Evolutionary conservation across 805 yeast species (phyloP).

Genomic region (Kuraishia capsulata): DNA sequence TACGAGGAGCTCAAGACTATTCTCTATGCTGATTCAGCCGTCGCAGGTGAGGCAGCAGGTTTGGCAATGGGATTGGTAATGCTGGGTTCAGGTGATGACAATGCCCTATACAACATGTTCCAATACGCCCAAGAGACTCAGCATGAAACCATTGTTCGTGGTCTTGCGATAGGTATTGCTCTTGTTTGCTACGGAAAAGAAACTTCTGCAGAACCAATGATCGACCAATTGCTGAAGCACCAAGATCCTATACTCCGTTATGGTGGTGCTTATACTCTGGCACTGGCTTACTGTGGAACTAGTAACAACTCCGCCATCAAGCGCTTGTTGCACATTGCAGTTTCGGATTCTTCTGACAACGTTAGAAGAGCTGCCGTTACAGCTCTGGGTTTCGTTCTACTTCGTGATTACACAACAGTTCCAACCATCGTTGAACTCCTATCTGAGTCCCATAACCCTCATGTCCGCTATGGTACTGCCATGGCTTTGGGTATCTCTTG

Average conservation of each 20-base stretch:
- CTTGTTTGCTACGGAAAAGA: constrained; percentile 80
- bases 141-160: constrained; percentile 91
- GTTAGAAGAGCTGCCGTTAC: constrained; percentile 95
- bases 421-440: constrained; percentile 92
- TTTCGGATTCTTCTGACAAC: constrained; percentile 91
- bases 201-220: constrained; percentile 63
- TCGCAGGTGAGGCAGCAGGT: constrained; percentile 95
- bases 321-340: constrained; percentile 84
- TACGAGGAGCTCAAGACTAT: constrained; percentile 80
- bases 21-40: constrained; percentile 82
- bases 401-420: constrained; percentile 86
- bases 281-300: constrained; percentile 95
- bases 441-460: constrained; percentile 93
- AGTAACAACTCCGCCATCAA: constrained; percentile 84
- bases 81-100: constrained; percentile 80
- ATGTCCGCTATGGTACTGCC: constrained; percentile 97
- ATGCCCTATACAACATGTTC: constrained; percentile 69
- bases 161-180: constrained; percentile 86
- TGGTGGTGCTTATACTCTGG: constrained; percentile 93
- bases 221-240: constrained; percentile 57
- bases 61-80: constrained; percentile 91
- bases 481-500: constrained; percentile 95
- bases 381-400: constrained; percentile 81
- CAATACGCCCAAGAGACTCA: constrained; percentile 91
- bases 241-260: constrained; percentile 83